phyloP scores from a whole-genome alignment of 805 yeast species.

The Diddensiella transvaalensis region DNA sequence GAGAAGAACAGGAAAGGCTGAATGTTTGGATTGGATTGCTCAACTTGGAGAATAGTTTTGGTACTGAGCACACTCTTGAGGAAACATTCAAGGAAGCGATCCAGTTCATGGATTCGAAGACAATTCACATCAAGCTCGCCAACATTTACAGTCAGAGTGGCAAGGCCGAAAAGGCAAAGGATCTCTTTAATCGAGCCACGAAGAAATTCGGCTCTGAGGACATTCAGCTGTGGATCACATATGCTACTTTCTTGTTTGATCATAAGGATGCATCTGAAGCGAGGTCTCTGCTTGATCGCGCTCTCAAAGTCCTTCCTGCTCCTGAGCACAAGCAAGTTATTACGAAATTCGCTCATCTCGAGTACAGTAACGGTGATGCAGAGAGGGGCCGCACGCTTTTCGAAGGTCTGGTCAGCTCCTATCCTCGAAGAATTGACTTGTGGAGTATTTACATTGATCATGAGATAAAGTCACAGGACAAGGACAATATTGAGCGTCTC shows the following conservation, averaged over 20 bases:
- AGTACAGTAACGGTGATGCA: slow-evolving; percentile 73
- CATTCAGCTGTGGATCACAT: slow-evolving; percentile 74
- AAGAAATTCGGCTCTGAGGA: slow-evolving; percentile 76
- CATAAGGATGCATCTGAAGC: slow-evolving; percentile 47
- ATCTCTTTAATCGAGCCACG: slow-evolving; percentile 58
- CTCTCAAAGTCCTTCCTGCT: slow-evolving; percentile 68
- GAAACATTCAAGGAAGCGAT: slow-evolving; percentile 78
- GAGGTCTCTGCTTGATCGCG: slow-evolving; percentile 68
- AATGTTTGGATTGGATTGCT: slow-evolving; percentile 95
- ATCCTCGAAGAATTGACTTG: slow-evolving; percentile 85
- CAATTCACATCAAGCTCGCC: slow-evolving; percentile 75
- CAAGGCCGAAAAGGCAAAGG: slow-evolving; percentile 65
- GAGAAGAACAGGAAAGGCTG: slow-evolving; percentile 89
- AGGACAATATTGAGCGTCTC: slow-evolving; percentile 68
- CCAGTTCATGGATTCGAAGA: slow-evolving; percentile 85
- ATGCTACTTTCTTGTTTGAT: slow-evolving; percentile 70
- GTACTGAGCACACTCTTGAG: slow-evolving; percentile 76
- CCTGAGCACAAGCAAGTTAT: slow-evolving; percentile 62
- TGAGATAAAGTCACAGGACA: slow-evolving; percentile 65
- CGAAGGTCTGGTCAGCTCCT: slow-evolving; percentile 86
- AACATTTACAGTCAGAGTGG: slow-evolving; percentile 68
- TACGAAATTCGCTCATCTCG: slow-evolving; percentile 83
- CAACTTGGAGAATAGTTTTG: slow-evolving; percentile 92
- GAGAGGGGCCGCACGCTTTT: slow-evolving; percentile 94
- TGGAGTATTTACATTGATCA: slow-evolving; percentile 97